Evolutionary conservation across 208 protist genomes (phyloP), one percentile per base, ranked within the genome.

Genomic region (Ichthyophonus hoferi): DNA sequence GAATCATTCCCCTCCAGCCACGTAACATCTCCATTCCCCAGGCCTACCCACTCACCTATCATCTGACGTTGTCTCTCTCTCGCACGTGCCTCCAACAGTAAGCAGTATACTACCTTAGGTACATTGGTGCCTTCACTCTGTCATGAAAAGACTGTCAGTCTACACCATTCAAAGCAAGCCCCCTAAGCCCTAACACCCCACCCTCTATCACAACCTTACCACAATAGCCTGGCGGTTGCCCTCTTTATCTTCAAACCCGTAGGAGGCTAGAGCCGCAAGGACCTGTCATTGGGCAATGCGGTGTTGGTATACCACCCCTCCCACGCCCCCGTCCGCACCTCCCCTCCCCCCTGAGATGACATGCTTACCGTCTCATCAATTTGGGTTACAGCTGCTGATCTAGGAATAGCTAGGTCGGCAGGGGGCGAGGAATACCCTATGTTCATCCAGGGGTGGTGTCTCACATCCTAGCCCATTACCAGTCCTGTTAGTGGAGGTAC

Each of bases 371-470:
- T 40, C 78, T 82, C 24, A 37, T 82, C 35, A 3, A 82, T 37
- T 12, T 82, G 12, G 2, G 40, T 43, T 14, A 85, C 81, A n/a
- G 81, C n/a, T 7, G 14, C 81, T 42, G 14, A 7, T 58, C 81
- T 40, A n/a, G 81, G 81, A 12, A 85, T 85, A 58, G 81, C 81
- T 7, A 85, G 40, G 81, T 85, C 81, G 14, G 38, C 39, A 33
- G 81, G 81, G 2, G 81, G 39, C 14, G 81, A 58, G 3, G 14
- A n/a, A 37, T 85, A 38, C 3, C 81, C 81, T 40, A 41, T 14
- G 38, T 85, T 85, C 38, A 85, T 50, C 81, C 81, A 85, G n/a
- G 81, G n/a, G 38, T 85, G 14, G n/a, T 14, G 14, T 24, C 81
- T 40, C 14, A 85, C 81, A 17, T 85, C 81, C 38, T 85, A 24